Conservation (phyloP, 2,329 filamentous ascomycete genomes). For the Gnomoniopsis smithogilvyi region DNA sequence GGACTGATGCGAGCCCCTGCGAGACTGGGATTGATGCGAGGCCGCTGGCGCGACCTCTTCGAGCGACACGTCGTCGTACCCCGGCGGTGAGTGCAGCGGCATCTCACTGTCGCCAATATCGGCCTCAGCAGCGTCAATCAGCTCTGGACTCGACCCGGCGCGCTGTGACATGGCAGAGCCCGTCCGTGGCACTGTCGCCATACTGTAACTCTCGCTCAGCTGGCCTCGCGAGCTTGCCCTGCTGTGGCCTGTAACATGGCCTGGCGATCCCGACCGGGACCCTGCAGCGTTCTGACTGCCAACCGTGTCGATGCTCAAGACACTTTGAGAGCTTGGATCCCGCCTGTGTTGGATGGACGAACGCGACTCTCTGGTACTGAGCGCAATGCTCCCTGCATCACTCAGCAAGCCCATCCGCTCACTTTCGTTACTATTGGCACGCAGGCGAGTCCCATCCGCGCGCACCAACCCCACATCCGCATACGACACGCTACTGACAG, state of each 20-base stretch:
- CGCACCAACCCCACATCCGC: constrained; percentile 72
- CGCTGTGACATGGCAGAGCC: constrained; percentile 29
- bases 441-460: constrained; percentile 72
- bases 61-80: constrained; percentile 49
- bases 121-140: constrained; percentile 41
- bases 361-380: constrained; percentile 19
- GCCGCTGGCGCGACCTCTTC: constrained; percentile 32
- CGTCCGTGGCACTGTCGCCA: constrained; percentile 21
- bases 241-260: constrained; percentile 28
- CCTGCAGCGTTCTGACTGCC: constrained; percentile 23
- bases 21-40: constrained; percentile 17
- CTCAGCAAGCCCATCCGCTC: constrained; percentile 70
- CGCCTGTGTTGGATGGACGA: constrained; percentile 35
- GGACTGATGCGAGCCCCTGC: constrained; percentile 20
- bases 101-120: constrained; percentile 46
- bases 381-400: constrained; percentile 63
- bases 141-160: constrained; percentile 50
- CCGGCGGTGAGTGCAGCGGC: constrained; percentile 44
- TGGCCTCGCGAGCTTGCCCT: constrained; percentile 37
- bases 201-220: constrained; percentile 23
- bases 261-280: constrained; percentile 20
- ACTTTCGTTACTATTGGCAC: constrained; percentile 70
- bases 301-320: constrained; percentile 46
- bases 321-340: constrained; percentile 49
- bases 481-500: constrained; percentile 74